A percentile compares a stretch with the other conserved stretches of the same genome.
These are phyloP conservation scores for Pelargonium nanum DNA, from an alignment of 345 rosid genomes.

Conservation along the genomic window DNA sequence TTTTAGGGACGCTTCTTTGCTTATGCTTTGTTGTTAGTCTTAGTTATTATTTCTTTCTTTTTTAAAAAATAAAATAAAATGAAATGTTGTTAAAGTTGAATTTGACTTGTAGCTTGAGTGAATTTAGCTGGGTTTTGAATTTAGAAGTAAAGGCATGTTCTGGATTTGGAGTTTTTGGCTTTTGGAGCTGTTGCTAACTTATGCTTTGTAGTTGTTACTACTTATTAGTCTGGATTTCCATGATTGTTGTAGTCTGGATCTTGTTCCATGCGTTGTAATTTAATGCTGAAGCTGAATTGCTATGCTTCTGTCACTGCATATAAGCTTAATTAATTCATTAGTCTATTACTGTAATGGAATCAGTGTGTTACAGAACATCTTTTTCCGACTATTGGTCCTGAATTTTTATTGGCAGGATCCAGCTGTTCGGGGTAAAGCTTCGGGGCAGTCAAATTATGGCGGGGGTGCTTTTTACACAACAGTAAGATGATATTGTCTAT, in stretches of 20 bases:
- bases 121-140: neutral
- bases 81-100: neutral
- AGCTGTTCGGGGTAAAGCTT: conserved; percentile 32
- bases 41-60: too few species aligned
- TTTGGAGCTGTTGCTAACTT: neutral
- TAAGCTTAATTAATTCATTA: neutral
- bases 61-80: too few species aligned
- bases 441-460: conserved; percentile 32
- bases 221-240: neutral
- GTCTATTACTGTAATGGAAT: conserved; percentile 2
- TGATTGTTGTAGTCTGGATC: too few species aligned
- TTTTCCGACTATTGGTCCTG: conserved; percentile 5
- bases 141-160: neutral
- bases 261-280: too few species aligned
- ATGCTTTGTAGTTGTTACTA: neutral
- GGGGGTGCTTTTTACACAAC: conserved; percentile 44
- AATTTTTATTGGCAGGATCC: conserved; percentile 31
- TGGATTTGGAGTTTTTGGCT: neutral
- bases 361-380: conserved; percentile 1
- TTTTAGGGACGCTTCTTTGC: neutral
- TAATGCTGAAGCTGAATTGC: too few species aligned
- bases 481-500: conserved; percentile 25
- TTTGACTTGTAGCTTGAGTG: neutral
- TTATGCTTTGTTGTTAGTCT: neutral
- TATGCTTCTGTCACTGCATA: neutral